Percentiles rank a stretch among this genome's conserved stretches.
Evolutionary conservation across 768 basidiomycete genomes (phyloP).

Genomic region (Pisolithus sp.): DNA sequence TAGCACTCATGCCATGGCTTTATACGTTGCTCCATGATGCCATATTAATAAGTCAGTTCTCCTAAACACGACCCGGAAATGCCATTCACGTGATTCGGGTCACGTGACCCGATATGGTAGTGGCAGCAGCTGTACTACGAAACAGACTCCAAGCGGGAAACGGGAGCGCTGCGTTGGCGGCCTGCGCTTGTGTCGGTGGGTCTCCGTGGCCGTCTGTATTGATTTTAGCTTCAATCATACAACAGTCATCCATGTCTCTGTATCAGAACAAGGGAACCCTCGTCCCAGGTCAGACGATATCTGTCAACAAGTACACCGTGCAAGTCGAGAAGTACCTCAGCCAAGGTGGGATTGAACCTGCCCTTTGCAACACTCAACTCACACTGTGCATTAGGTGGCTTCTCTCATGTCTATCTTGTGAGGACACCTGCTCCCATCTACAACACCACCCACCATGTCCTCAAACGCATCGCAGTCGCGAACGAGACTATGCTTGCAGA

Average conservation of each 20-base stretch:
- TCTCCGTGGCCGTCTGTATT: constrained; percentile 3
- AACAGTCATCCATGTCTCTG: constrained; percentile 43
- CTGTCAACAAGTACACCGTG: constrained; percentile 85
- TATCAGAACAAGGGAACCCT: constrained; percentile 63
- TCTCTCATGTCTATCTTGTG: constrained; percentile 97
- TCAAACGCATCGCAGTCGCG: constrained; percentile 92
- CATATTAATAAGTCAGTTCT: too few species aligned
- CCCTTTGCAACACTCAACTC: constrained; percentile 7
- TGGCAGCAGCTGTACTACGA: too few species aligned
- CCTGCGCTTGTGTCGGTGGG: constrained; percentile 2
- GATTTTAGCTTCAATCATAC: constrained; percentile 17
- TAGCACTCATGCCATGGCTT: too few species aligned
- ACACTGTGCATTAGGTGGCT: constrained; percentile 63
- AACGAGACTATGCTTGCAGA: constrained; percentile 86
- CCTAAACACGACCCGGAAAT: neutral
- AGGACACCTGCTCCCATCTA: constrained; percentile 79
- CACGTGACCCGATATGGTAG: neutral
- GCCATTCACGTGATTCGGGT: neutral
- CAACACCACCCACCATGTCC: constrained; percentile 90
- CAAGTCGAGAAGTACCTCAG: constrained; percentile 92
- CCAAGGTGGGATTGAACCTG: constrained; percentile 57
- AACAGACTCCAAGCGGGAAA: too few species aligned
- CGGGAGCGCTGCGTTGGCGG: neutral
- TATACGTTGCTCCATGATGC: too few species aligned
- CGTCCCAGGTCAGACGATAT: constrained; percentile 77